Percentiles rank a stretch among this genome's conserved stretches.
These are phyloP conservation scores for Dryas alaskensis DNA, from an alignment of 306 rosid genomes.

Conservation along the genomic window DNA sequence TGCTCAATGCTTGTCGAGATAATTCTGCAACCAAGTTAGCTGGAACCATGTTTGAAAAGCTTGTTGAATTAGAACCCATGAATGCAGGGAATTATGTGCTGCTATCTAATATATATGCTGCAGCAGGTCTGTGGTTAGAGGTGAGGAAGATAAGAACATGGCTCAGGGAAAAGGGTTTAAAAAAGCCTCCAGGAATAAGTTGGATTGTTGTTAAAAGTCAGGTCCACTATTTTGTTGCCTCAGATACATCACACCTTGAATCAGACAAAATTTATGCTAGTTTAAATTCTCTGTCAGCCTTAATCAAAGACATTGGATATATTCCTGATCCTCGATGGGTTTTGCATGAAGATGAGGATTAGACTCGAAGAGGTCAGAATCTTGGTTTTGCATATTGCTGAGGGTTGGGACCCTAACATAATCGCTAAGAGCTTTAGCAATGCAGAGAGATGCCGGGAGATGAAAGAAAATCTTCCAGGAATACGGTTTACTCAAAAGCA, in stretches of 20 bases:
- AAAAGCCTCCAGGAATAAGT: constrained; percentile 41
- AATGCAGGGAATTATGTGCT: constrained; percentile 44
- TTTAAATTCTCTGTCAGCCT: constrained; percentile 32
- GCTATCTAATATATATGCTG: constrained; percentile 48
- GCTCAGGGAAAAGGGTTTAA: constrained; percentile 39
- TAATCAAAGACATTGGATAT: constrained; percentile 35
- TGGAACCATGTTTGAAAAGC: constrained; percentile 33
- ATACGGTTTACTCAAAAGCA: background rate
- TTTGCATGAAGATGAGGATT: constrained; percentile 26
- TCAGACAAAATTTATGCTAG: constrained; percentile 37
- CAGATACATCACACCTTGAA: constrained; percentile 35
- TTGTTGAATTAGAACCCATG: constrained; percentile 44
- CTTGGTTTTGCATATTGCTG: background rate
- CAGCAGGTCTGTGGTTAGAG: constrained; percentile 41
- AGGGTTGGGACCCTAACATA: background rate
- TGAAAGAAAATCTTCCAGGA: background rate
- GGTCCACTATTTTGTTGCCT: constrained; percentile 34
- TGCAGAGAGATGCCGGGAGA: background rate
- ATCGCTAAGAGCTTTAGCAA: no score
- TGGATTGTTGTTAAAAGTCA: constrained; percentile 43
- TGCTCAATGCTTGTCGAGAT: constrained; percentile 44
- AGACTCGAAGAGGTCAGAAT: background rate
- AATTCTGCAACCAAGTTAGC: constrained; percentile 27
- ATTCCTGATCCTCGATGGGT: constrained; percentile 19
- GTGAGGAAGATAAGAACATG: constrained; percentile 31